These are phyloP conservation scores for Aspergillus fructus DNA, from an alignment of 2,329 filamentous ascomycete species.

Conservation along the genomic window DNA sequence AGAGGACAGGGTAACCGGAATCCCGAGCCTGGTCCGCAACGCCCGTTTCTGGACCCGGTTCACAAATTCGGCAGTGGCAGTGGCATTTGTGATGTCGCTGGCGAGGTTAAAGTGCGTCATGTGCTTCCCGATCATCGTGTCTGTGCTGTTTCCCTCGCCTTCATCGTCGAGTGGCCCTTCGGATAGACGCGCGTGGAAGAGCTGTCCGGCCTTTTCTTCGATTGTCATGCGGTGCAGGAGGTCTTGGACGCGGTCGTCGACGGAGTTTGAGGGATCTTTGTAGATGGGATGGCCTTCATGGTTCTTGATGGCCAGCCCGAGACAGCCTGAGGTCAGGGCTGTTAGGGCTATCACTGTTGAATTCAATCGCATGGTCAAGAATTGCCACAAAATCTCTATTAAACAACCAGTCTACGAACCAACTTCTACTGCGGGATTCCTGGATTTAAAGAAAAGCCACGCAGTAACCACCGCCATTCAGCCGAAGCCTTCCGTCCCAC, in stretches of 20 bases:
- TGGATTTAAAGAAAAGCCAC: too few relatives aligned
- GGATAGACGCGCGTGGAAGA: not conserved
- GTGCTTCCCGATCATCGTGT: not conserved
- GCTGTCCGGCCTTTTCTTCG: constrained; percentile 1
- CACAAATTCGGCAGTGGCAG: not conserved
- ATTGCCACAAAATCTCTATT: too few relatives aligned
- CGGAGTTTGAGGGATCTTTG: not conserved
- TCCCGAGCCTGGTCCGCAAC: not conserved
- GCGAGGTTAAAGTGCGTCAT: constrained; percentile 3
- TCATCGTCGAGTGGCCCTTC: not conserved
- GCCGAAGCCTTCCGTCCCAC: too few relatives aligned
- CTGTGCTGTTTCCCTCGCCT: not conserved
- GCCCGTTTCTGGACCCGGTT: not conserved
- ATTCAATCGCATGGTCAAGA: not conserved
- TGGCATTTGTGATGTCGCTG: not conserved
- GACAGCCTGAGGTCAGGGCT: not conserved
- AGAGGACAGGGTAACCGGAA: not conserved
- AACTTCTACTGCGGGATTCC: too few relatives aligned
- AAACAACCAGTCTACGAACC: too few relatives aligned
- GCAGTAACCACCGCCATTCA: too few relatives aligned
- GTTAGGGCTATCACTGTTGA: not conserved
- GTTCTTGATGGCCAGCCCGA: not conserved
- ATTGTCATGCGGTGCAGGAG: constrained; percentile 3
- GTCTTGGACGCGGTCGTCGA: not conserved
- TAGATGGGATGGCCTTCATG: not conserved